Conservation (phyloP, 495 filamentous ascomycete genomes). For the Chaetomium tenue region DNA sequence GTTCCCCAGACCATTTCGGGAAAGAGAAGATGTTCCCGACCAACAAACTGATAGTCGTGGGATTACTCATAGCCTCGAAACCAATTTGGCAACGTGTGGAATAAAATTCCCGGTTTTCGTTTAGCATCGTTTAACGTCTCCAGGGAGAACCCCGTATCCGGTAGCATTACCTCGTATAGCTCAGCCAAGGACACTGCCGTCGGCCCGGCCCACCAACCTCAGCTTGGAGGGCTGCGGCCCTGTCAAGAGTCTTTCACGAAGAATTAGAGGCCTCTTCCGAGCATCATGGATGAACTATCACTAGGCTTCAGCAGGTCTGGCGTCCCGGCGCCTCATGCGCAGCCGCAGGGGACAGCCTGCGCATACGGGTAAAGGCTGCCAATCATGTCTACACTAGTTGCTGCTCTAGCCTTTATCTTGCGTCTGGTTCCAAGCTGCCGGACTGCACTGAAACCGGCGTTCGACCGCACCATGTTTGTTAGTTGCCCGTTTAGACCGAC, state of each 20-base stretch:
- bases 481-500: constrained; percentile 1
- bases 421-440: background rate
- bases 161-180: constrained; percentile 22
- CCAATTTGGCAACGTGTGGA: constrained; percentile 11
- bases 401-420: constrained; percentile 11
- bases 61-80: constrained; percentile 12
- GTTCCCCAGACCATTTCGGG: background rate
- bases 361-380: background rate
- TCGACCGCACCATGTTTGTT: background rate
- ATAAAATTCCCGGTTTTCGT: constrained; percentile 11
- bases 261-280: background rate
- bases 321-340: background rate
- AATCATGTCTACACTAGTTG: background rate
- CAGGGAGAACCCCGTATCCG: constrained; percentile 9
- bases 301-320: background rate
- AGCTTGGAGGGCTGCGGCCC: constrained; percentile 6
- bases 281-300: background rate
- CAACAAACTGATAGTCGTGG: background rate
- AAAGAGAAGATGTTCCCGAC: background rate
- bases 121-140: background rate
- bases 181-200: background rate
- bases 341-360: background rate
- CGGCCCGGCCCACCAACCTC: background rate
- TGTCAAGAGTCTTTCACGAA: background rate
- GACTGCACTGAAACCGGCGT: background rate